Evolutionary conservation across 2,329 filamentous ascomycete species (phyloP).

Genomic region (Aureobasidium sp.): DNA sequence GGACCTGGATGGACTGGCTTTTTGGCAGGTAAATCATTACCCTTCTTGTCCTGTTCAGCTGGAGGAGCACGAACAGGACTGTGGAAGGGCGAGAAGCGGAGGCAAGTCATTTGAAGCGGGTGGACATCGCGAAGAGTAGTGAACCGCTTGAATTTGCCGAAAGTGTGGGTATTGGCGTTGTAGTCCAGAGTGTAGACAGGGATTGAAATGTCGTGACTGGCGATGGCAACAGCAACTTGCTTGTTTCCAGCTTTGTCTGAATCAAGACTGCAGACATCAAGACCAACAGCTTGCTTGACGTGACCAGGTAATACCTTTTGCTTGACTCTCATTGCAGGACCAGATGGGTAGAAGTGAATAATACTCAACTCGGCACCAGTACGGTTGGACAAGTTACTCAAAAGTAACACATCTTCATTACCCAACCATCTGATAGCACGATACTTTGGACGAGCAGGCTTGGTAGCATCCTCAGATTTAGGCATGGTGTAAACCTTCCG

Average conservation of each 20-base stretch:
- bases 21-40: constrained; percentile 25
- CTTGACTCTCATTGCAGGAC: constrained; percentile 53
- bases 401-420: constrained; percentile 57
- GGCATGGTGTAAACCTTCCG: constrained; percentile 49
- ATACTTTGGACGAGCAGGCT: constrained; percentile 53
- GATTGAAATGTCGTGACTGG: constrained; percentile 82
- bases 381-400: constrained; percentile 62
- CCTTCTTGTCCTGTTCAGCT: constrained; percentile 29
- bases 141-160: constrained; percentile 55
- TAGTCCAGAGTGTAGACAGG: constrained; percentile 83
- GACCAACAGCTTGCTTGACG: constrained; percentile 78
- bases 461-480: constrained; percentile 27
- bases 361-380: constrained; percentile 62
- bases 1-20: constrained; percentile 39
- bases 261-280: constrained; percentile 78
- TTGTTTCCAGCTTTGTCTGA: constrained; percentile 66
- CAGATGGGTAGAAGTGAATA: constrained; percentile 67
- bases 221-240: constrained; percentile 84
- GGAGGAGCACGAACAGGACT: constrained; percentile 37
- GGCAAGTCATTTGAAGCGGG: constrained; percentile 64
- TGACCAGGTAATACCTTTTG: constrained; percentile 69
- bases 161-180: constrained; percentile 52
- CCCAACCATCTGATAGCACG: constrained; percentile 63
- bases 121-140: constrained; percentile 62
- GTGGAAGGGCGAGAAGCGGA: constrained; percentile 51